These are phyloP conservation scores for Aspergillus jensenii DNA, from an alignment of 2,329 filamentous ascomycete genomes.

Conservation along the genomic window DNA sequence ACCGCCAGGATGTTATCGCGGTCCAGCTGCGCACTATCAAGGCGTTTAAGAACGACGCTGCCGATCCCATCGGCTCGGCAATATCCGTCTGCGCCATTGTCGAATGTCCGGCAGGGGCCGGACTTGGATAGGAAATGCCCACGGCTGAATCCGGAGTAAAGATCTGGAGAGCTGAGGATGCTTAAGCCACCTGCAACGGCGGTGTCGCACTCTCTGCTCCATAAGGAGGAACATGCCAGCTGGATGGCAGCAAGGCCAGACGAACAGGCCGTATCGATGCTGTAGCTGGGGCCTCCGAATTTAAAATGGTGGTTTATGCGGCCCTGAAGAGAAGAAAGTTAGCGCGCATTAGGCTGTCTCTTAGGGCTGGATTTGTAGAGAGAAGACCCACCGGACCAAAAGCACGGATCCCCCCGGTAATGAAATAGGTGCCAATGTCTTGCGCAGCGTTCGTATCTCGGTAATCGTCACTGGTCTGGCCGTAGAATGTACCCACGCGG, in stretches of 20 bases:
- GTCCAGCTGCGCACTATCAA: slow-evolving; percentile 51
- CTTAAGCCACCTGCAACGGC: slow-evolving; percentile 76
- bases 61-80: slow-evolving; percentile 54
- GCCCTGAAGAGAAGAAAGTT: slow-evolving; percentile 28
- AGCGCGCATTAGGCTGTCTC: too few relatives aligned
- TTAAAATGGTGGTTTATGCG: slow-evolving; percentile 75
- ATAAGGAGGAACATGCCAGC: slow-evolving; percentile 68
- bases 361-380: too few relatives aligned
- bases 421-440: slow-evolving; percentile 67
- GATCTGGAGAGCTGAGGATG: slow-evolving; percentile 70
- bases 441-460: slow-evolving; percentile 68
- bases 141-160: slow-evolving; percentile 70
- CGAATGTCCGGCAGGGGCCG: slow-evolving; percentile 52
- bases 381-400: slow-evolving; percentile 46
- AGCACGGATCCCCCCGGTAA: slow-evolving; percentile 60
- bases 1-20: slow-evolving; percentile 45
- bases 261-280: slow-evolving; percentile 73
- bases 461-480: slow-evolving; percentile 65
- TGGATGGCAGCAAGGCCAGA: slow-evolving; percentile 64
- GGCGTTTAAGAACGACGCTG: slow-evolving; percentile 50
- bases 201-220: slow-evolving; percentile 73
- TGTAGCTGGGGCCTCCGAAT: slow-evolving; percentile 69
- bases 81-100: slow-evolving; percentile 53
- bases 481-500: slow-evolving; percentile 70
- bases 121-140: slow-evolving; percentile 28